A percentile compares a stretch with the other conserved stretches of the same genome.
These are phyloP conservation scores for Tetramitus jugosus DNA, from an alignment of 208 protist species.

Conservation along the genomic window DNA sequence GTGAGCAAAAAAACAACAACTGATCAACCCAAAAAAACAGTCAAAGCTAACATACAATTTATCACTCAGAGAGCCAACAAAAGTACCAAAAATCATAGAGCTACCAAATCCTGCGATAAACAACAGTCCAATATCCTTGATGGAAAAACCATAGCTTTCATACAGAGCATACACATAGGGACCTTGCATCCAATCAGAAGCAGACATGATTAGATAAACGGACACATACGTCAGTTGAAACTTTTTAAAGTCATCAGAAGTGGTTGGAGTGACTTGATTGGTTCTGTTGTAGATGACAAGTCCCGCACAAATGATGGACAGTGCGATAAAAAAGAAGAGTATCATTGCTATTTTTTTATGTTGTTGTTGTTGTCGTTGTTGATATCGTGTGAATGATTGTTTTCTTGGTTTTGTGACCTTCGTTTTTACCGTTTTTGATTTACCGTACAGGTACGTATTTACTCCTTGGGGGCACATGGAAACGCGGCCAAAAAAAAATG, in stretches of 20 bases:
- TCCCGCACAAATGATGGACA: too few relatives aligned
- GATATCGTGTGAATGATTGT: too few relatives aligned
- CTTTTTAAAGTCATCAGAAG: conserved; percentile 11
- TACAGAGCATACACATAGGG: conserved; percentile 64
- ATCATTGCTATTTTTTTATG: too few relatives aligned
- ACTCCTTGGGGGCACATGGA: too few relatives aligned
- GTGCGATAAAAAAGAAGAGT: too few relatives aligned
- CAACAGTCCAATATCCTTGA: conserved; percentile 45
- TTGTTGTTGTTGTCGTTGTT: too few relatives aligned
- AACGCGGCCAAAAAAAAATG: too few relatives aligned
- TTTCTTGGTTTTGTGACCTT: too few relatives aligned
- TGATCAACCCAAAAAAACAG: conserved; percentile 43
- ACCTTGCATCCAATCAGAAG: conserved; percentile 39
- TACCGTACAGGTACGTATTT: too few relatives aligned
- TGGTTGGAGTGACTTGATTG: background rate
- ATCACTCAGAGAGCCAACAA: conserved; percentile 54
- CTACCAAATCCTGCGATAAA: conserved; percentile 59
- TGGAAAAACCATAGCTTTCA: conserved; percentile 49
- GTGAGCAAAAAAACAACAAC: conserved; percentile 33
- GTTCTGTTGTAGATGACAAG: too few relatives aligned
- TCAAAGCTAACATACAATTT: too few relatives aligned
- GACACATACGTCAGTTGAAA: conserved; percentile 34
- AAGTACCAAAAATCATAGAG: conserved; percentile 54
- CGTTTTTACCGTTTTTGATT: too few relatives aligned
- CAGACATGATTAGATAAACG: conserved; percentile 30